Percentiles rank a stretch among this genome's conserved stretches.
Conservation (phyloP, 495 filamentous ascomycete species). For the Bacidia gigantensis region DNA sequence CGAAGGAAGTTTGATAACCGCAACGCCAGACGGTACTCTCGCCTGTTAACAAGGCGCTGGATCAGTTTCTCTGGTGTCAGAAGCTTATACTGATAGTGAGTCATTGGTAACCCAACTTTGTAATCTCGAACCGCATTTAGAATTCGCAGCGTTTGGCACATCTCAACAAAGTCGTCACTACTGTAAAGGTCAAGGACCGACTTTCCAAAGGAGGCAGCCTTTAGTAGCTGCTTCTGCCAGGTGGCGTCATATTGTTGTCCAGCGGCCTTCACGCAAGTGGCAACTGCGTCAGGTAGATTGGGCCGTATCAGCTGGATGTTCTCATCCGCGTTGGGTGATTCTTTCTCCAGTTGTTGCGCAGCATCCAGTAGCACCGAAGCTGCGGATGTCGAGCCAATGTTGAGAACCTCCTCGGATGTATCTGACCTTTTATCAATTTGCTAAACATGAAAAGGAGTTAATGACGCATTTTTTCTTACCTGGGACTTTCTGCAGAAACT, state of each 20-base stretch:
- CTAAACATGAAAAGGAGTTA: background rate
- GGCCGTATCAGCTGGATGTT: conserved; percentile 86
- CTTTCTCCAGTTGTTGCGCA: conserved; percentile 76
- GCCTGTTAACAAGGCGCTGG: conserved; percentile 68
- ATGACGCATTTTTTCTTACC: conserved; percentile 23
- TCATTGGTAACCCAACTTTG: conserved; percentile 79
- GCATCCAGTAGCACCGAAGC: conserved; percentile 88
- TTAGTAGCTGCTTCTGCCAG: conserved; percentile 90
- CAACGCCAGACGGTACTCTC: conserved; percentile 84
- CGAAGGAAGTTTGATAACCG: conserved; percentile 78
- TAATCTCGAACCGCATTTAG: conserved; percentile 85
- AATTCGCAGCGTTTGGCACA: conserved; percentile 88
- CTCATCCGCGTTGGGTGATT: conserved; percentile 93
- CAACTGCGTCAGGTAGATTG: conserved; percentile 79
- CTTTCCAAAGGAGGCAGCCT: conserved; percentile 93
- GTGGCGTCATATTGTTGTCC: conserved; percentile 79
- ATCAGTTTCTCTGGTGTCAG: conserved; percentile 80
- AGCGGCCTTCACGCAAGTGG: conserved; percentile 79
- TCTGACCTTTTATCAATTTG: conserved; percentile 28
- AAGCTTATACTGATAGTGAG: conserved; percentile 79
- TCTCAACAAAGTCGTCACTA: conserved; percentile 95
- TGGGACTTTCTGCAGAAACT: conserved; percentile 88
- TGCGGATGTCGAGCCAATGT: conserved; percentile 70
- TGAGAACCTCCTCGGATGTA: conserved; percentile 77
- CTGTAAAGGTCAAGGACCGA: conserved; percentile 93